Evolutionary conservation across 257 asterid genomes (phyloP), one percentile per base, ranked within the genome.

Genomic region (Lycium ferocissimum): DNA sequence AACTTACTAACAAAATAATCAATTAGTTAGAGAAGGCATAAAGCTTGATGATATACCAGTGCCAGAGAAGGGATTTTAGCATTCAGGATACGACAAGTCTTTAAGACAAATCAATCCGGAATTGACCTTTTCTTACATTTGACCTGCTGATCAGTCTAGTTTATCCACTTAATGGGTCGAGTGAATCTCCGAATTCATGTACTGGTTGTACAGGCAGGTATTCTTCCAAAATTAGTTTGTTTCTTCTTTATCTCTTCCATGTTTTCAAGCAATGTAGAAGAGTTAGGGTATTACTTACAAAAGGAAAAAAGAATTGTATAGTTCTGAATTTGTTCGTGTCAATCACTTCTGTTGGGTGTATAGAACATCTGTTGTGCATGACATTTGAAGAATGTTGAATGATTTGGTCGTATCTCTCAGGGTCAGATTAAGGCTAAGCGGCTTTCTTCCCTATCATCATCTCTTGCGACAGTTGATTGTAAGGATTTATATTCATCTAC

Each of bases 381-480:
- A 0, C 72, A 8, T 57, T 43, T 70, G 58, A 82, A 65, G 59
- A 75, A 49, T 75, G 45, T 49, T 22, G 45, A 75, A 63, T 86
- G 37, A 59, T 83, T 54, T 73, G 59, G 75, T 86, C 22, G 84
- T 88, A 86, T 84, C 85, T 83, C 83, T 71, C 93, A 94, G 98
- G 97, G 91, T 75, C 95, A 93, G 89, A 89, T 89, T 73, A 95
- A 94, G 91, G 88, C 89, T 53, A 96, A 93, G 89, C 94, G 92
- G 83, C 90, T 95, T 71, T 92, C 98, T 79, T 90, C 97, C 75
- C 37, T 94, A 88, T 89, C 98, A 80, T 87, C 97, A 49, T 90
- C 98, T 59, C 94, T 96, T 58, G 82, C 92, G 59, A 84, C 89
- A 87, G 92, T 94, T 80, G 90, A 88, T 65, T 81, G 98, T 96